Percentiles rank a stretch among this genome's conserved stretches.
These are phyloP conservation scores for Quercus dentata DNA, from an alignment of 306 rosid genomes.

Conservation along the genomic window DNA sequence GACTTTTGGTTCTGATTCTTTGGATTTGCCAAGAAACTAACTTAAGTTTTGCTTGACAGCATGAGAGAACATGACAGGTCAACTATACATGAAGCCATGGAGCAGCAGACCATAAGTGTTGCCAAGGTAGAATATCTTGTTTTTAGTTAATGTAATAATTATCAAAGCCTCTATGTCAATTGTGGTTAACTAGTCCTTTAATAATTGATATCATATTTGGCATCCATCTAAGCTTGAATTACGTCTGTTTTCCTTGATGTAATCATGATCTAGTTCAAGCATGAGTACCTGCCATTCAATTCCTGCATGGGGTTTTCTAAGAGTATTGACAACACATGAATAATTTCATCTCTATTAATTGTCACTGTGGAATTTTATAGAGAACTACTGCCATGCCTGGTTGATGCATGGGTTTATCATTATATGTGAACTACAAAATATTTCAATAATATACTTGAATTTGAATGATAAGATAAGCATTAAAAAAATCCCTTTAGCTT, in stretches of 20 bases:
- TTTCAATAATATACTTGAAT: too few relatives aligned
- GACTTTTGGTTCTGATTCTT: conserved; percentile 19
- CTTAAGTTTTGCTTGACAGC: conserved; percentile 39
- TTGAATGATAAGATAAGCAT: too few relatives aligned
- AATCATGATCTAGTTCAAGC: background rate
- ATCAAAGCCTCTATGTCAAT: background rate
- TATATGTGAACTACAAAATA: too few relatives aligned
- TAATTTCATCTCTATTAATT: background rate
- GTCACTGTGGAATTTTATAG: background rate
- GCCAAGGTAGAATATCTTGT: conserved; percentile 68
- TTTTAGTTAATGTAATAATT: background rate
- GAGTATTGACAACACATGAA: background rate
- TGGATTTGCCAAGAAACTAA: conserved; percentile 24
- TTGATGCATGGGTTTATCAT: too few relatives aligned
- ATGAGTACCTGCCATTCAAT: background rate
- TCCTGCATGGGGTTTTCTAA: background rate
- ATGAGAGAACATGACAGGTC: conserved; percentile 99
- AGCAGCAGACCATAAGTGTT: conserved; percentile 97
- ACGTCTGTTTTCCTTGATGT: background rate
- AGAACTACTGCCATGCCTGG: background rate
- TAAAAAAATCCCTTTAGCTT: too few relatives aligned
- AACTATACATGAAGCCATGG: conserved; percentile 99
- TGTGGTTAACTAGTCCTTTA: background rate
- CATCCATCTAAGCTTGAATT: background rate
- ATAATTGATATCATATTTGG: background rate